A percentile compares a stretch with the other conserved stretches of the same genome.
These are phyloP conservation scores for Aphanocladium album DNA, from an alignment of 2,329 filamentous ascomycete species.

Conservation along the genomic window DNA sequence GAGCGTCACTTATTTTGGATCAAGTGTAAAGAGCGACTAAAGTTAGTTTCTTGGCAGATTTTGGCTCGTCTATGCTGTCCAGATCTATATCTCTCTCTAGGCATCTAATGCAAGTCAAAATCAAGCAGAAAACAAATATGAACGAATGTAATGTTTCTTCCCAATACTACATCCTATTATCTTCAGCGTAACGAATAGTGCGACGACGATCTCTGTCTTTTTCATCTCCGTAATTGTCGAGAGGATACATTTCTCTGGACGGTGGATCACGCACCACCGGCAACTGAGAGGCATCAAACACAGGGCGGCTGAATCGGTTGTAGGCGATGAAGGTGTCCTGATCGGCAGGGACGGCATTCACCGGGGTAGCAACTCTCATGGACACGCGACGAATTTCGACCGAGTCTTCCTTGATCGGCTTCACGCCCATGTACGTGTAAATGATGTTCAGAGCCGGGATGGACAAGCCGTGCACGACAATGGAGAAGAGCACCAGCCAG, in stretches of 20 bases:
- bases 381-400: constrained; percentile 34
- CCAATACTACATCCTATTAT: not conserved
- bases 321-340: constrained; percentile 38
- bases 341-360: constrained; percentile 35
- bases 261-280: constrained; percentile 3
- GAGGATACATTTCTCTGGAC: not conserved
- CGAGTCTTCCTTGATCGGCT: constrained; percentile 39
- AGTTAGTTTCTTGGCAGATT: constrained; percentile 6
- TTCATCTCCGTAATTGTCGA: not conserved
- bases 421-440: constrained; percentile 34
- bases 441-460: constrained; percentile 38
- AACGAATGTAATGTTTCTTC: not conserved
- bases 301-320: constrained; percentile 43
- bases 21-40: constrained; percentile 5
- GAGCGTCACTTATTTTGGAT: not conserved
- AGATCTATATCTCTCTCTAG: not conserved
- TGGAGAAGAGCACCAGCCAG: constrained; percentile 31
- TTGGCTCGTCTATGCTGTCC: not conserved
- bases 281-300: constrained; percentile 15
- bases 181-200: constrained; percentile 4
- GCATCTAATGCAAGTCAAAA: not conserved
- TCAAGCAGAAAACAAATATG: not conserved
- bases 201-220: not conserved
- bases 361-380: constrained; percentile 30
- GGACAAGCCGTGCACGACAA: constrained; percentile 43